Evolutionary conservation across 768 basidiomycete genomes (phyloP).

Genomic region (Lactarius sanguifluus): DNA sequence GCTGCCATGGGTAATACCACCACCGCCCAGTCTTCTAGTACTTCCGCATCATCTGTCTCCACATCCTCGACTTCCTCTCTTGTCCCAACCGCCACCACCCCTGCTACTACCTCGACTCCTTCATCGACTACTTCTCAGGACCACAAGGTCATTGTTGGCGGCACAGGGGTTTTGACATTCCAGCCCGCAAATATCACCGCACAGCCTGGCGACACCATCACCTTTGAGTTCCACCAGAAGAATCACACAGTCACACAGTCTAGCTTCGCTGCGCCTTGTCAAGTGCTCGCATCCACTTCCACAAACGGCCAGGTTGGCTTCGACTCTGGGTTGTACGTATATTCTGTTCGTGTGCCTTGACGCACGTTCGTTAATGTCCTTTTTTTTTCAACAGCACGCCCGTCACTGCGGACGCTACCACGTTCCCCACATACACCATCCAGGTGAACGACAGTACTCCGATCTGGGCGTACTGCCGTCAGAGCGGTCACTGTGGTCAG

Average conservation of each 20-base stretch:
- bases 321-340: conserved; percentile 42
- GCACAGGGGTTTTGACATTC: conserved; percentile 33
- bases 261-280: conserved; percentile 39
- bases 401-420: conserved; percentile 44
- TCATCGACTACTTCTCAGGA: conserved; percentile 33
- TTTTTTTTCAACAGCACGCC: conserved; percentile 41
- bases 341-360: background rate
- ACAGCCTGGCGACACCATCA: conserved; percentile 40
- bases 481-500: conserved; percentile 49
- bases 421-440: conserved; percentile 54
- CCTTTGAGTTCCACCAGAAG: conserved; percentile 43
- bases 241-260: conserved; percentile 43
- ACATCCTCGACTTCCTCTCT: conserved; percentile 32
- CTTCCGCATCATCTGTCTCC: conserved; percentile 10
- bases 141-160: conserved; percentile 37
- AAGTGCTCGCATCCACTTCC: conserved; percentile 43
- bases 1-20: conserved; percentile 44
- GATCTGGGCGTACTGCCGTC: conserved; percentile 57
- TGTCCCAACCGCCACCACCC: conserved; percentile 36
- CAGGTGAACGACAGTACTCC: conserved; percentile 55
- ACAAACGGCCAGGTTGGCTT: conserved; percentile 45
- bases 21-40: conserved; percentile 28
- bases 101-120: conserved; percentile 32
- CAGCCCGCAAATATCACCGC: conserved; percentile 40
- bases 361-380: background rate